A percentile compares a stretch with the other conserved stretches of the same genome.
Evolutionary conservation across 192 early-diverging fungal genomes (phyloP).

Genomic region (Coemansia sp.): DNA sequence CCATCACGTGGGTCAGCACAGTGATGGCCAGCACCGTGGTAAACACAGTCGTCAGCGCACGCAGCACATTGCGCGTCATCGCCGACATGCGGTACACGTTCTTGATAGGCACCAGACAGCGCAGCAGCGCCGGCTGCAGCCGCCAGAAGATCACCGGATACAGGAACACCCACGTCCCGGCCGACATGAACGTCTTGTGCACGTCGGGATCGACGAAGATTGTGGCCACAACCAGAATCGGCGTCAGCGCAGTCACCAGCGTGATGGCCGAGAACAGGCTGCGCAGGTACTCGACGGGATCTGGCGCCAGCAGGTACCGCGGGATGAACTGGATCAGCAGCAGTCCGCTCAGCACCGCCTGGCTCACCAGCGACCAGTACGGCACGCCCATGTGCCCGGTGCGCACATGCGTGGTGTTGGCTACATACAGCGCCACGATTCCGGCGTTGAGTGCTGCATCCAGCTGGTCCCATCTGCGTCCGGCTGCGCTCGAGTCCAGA

Average conservation of each 20-base stretch:
- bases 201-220: conserved; percentile 41
- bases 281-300: conserved; percentile 51
- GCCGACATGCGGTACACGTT: conserved; percentile 59
- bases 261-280: conserved; percentile 59
- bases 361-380: conserved; percentile 36
- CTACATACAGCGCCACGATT: conserved; percentile 57
- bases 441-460: conserved; percentile 56
- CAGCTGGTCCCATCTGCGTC: conserved; percentile 62
- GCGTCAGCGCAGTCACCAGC: conserved; percentile 59
- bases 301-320: conserved; percentile 61
- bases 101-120: conserved; percentile 65
- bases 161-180: conserved; percentile 53
- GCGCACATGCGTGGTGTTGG: conserved; percentile 56
- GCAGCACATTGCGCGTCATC: conserved; percentile 65
- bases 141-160: conserved; percentile 72
- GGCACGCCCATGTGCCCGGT: conserved; percentile 51
- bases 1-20: conserved; percentile 67
- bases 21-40: conserved; percentile 72
- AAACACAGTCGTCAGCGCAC: conserved; percentile 62
- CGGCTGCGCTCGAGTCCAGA: conserved; percentile 52
- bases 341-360: conserved; percentile 49
- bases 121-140: conserved; percentile 62
- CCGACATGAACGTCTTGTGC: conserved; percentile 62
- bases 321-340: conserved; percentile 65
- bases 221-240: conserved; percentile 51